A percentile compares a stretch with the other conserved stretches of the same genome.
These are phyloP conservation scores for Arabis alpina DNA, from an alignment of 345 rosid species.

Conservation along the genomic window DNA sequence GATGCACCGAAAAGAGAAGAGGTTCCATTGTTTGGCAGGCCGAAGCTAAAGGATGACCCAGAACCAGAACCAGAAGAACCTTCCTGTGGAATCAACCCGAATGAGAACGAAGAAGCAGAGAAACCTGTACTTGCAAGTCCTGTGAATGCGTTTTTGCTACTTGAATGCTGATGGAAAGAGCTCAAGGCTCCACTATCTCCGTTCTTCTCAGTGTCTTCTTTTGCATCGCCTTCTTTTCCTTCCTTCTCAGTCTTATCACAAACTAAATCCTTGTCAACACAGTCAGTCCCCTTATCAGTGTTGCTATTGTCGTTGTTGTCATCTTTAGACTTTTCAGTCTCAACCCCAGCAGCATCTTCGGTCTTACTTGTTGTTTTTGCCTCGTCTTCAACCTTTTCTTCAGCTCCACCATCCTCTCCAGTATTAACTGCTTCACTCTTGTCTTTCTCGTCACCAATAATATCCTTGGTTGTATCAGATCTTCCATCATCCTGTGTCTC, in stretches of 20 bases:
- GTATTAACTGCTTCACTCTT: slow-evolving; percentile 14
- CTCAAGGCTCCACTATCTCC: slow-evolving; percentile 61
- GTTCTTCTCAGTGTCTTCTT: slow-evolving; percentile 47
- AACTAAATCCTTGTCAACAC: slow-evolving; percentile 43
- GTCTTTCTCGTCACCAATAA: slow-evolving; percentile 5
- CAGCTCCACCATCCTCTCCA: slow-evolving; percentile 27
- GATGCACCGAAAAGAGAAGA: slow-evolving; percentile 59
- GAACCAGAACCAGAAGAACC: slow-evolving; percentile 48
- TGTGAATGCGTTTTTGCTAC: slow-evolving; percentile 87
- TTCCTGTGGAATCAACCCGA: slow-evolving; percentile 59
- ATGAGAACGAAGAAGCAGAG: slow-evolving; percentile 65
- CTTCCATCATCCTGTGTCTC: slow-evolving; percentile 7
- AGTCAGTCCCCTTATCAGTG: slow-evolving; percentile 40
- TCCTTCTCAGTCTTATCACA: slow-evolving; percentile 44
- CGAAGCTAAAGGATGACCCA: slow-evolving; percentile 45
- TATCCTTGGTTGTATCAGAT: slow-evolving; percentile 3
- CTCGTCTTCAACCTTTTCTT: slow-evolving; percentile 25
- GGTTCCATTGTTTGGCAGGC: slow-evolving; percentile 64
- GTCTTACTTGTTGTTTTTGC: neutral
- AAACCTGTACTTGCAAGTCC: slow-evolving; percentile 92
- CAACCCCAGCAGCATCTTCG: slow-evolving; percentile 30
- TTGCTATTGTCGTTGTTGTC: slow-evolving; percentile 39
- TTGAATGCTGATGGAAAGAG: slow-evolving; percentile 93
- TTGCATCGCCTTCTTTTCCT: slow-evolving; percentile 46
- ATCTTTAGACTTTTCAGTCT: slow-evolving; percentile 42